Base-by-base conservation (phyloP, 2,329 filamentous ascomycete genomes). In the Trichoderma gracile region DNA sequence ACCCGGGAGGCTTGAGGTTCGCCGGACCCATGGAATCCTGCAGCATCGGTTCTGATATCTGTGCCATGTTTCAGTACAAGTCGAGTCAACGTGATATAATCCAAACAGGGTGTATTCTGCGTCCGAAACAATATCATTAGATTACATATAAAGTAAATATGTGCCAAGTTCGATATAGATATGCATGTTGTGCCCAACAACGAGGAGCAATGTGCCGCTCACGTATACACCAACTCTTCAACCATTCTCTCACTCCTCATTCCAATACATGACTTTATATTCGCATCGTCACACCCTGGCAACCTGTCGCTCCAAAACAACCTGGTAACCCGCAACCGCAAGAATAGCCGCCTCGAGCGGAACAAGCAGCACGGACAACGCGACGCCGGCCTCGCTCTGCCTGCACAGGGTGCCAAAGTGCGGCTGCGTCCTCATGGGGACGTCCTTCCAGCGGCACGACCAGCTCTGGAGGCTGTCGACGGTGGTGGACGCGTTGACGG, bases 391-490 rank as follows among this genome's bases (percentile, higher is more conserved):
- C 70, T 80, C 79, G 74, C 80, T 85, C 75, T 88, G 80, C 66
- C 75, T 78, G 74, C 86, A 89, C 56, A 89, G 74, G 0, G 80
- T 81, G 17, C 78, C 80, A 70, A 86, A 89, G 70, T 84, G 78
- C 33, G 86, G 85, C 67, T 80, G 74, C 42, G 76, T 71, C 17
- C 70, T 69, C 83, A 88, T 86, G 66, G 75, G 73, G n/a, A 87
- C 76, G 23, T 77, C 70, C 9, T 76, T 74, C 86, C 86, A 89
- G 67, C 84, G 84, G 73, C 86, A 89, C 46, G 80, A 83, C 86
- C 86, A 89, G 73, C 83, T 86, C 71, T 87, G 78, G 12, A 88
- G 74, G 7, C 84, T 85, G 71, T 86, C 84, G 65, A 77, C 76
- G 9, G 77, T 78, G 15, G 74, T 75, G 3, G 85, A 87, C 19